Evolutionary conservation across 352 stramenopile species (phyloP).

Genomic region (Phytopythium sindhum): DNA sequence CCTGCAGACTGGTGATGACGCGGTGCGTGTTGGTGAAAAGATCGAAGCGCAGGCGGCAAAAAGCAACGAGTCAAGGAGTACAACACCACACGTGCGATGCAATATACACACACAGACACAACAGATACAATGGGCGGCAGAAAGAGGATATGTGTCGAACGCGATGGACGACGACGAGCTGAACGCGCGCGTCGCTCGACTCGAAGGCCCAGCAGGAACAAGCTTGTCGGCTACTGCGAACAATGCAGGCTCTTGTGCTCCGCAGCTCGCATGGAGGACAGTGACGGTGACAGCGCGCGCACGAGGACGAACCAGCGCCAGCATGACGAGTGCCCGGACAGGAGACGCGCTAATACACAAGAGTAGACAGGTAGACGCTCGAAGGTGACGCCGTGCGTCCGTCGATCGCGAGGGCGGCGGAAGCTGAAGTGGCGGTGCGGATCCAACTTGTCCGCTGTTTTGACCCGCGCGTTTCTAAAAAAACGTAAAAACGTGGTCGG

Average conservation of each 20-base stretch:
- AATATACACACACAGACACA: neutral
- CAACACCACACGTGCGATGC: neutral
- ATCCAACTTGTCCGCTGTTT: neutral
- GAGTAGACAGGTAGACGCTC: too few relatives aligned
- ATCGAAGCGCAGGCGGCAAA: neutral
- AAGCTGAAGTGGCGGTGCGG: neutral
- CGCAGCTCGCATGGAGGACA: neutral
- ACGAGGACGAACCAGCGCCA: neutral
- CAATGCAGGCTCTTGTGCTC: neutral
- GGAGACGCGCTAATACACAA: neutral
- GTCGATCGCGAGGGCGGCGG: neutral
- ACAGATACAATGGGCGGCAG: neutral
- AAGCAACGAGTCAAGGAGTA: neutral
- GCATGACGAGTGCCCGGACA: neutral
- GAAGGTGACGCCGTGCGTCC: too few relatives aligned
- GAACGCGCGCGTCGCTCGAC: neutral
- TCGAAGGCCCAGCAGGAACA: neutral
- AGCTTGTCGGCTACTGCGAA: too few relatives aligned
- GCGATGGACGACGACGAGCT: conserved; percentile 13
- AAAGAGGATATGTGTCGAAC: conserved; percentile 16
- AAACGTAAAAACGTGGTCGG: neutral
- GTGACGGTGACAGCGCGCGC: neutral
- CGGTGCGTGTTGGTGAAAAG: conserved; percentile 36
- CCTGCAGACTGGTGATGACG: conserved; percentile 74
- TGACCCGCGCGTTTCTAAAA: neutral